phyloP scores from a whole-genome alignment of 1,284 basidiomycete genomes.

The Fomitopsis palustris region DNA sequence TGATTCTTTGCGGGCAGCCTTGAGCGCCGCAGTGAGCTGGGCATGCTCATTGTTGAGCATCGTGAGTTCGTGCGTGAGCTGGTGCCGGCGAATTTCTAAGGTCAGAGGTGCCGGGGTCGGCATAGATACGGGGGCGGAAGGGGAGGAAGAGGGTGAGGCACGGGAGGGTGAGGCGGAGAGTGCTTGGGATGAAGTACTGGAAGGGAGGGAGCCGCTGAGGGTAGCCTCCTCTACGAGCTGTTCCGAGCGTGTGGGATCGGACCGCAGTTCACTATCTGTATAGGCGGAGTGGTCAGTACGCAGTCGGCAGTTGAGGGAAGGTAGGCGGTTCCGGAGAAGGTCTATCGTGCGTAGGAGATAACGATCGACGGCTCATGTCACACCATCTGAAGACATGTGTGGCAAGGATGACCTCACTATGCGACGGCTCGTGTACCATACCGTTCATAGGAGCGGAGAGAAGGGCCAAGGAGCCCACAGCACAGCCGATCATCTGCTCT shows the following conservation, averaged over 20 bases:
- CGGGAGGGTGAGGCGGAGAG: slow-evolving; percentile 11
- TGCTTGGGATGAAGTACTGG: slow-evolving; percentile 11
- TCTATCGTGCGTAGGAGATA: background rate
- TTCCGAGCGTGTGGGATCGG: slow-evolving; percentile 12
- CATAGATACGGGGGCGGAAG: slow-evolving; percentile 18
- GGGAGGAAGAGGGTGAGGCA: slow-evolving; percentile 5
- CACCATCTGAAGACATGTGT: background rate
- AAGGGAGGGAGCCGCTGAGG: slow-evolving; percentile 4
- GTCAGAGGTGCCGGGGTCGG: slow-evolving; percentile 27
- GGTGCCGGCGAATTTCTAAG: slow-evolving; percentile 57
- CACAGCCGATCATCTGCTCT: background rate
- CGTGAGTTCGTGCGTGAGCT: slow-evolving; percentile 58
- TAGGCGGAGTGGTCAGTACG: background rate
- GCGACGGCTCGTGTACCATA: background rate
- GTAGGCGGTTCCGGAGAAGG: background rate
- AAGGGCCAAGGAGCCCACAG: background rate
- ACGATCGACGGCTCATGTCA: background rate
- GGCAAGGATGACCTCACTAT: no score
- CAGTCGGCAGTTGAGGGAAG: background rate
- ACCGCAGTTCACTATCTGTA: slow-evolving; percentile 15
- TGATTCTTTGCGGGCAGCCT: slow-evolving; percentile 64
- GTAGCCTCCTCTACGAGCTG: slow-evolving; percentile 9
- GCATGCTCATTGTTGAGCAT: slow-evolving; percentile 57
- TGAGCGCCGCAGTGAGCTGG: slow-evolving; percentile 56
- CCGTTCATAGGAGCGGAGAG: background rate